These are phyloP conservation scores for Dioszegia hungarica DNA, from an alignment of 768 basidiomycete genomes.

Conservation along the genomic window DNA sequence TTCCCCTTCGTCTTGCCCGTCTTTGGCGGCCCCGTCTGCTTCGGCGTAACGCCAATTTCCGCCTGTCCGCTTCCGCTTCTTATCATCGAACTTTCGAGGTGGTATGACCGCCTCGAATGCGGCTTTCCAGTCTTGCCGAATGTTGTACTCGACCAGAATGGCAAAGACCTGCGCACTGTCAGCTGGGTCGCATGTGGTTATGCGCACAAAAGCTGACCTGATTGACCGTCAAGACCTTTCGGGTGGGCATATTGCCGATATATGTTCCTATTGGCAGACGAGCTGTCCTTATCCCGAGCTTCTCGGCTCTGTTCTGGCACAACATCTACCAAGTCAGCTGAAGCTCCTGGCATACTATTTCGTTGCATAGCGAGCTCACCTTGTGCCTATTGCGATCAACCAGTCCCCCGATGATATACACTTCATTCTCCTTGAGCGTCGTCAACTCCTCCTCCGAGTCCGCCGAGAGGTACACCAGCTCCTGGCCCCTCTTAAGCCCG, in stretches of 20 bases:
- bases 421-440: constrained; percentile 76
- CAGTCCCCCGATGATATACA: constrained; percentile 92
- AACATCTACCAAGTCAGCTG: constrained; percentile 60
- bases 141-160: constrained; percentile 85
- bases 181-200: not conserved
- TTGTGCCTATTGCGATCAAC: constrained; percentile 96
- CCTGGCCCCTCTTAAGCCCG: not conserved
- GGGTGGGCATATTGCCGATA: constrained; percentile 72
- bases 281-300: constrained; percentile 71
- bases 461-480: constrained; percentile 85
- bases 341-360: constrained; percentile 5
- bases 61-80: constrained; percentile 7
- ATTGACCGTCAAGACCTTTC: constrained; percentile 96
- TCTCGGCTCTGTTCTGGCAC: constrained; percentile 77
- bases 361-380: constrained; percentile 51
- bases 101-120: constrained; percentile 88
- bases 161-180: constrained; percentile 61
- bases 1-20: not conserved
- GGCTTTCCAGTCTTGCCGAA: constrained; percentile 74
- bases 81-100: constrained; percentile 66
- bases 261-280: constrained; percentile 93
- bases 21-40: not conserved
- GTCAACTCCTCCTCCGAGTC: constrained; percentile 80
- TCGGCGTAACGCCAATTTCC: no score
- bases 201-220: constrained; percentile 54